Percentiles rank a stretch among this genome's conserved stretches.
phyloP scores from a whole-genome alignment of 495 filamentous ascomycete genomes.

The Aspergillus conjunctus region DNA sequence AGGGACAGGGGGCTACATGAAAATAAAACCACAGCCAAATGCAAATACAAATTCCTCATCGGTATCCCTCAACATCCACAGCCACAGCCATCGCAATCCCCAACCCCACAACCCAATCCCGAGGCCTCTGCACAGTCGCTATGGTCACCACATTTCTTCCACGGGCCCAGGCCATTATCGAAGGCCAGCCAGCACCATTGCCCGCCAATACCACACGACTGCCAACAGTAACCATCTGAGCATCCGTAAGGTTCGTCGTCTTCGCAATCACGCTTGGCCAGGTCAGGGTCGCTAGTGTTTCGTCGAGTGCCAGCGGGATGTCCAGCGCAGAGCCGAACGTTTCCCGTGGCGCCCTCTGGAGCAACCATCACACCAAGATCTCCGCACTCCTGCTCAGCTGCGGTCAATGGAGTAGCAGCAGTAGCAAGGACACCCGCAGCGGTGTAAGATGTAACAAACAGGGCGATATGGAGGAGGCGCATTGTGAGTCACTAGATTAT shows the following conservation, averaged over 20 bases:
- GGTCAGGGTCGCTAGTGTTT: not conserved
- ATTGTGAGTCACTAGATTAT: not conserved
- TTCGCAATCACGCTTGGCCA: not conserved
- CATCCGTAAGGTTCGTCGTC: not conserved
- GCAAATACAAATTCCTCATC: not conserved
- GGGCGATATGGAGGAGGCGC: not conserved
- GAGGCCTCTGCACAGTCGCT: not conserved
- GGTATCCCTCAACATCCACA: not conserved
- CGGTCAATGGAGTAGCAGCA: not conserved
- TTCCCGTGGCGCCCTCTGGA: not conserved
- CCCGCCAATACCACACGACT: not conserved
- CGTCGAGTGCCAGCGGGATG: not conserved
- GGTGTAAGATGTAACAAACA: not conserved
- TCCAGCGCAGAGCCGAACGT: not conserved
- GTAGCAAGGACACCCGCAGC: not conserved
- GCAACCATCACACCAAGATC: not conserved
- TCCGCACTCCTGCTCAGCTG: not conserved
- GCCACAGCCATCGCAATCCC: not conserved
- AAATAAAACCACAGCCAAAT: not conserved
- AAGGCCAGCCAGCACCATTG: not conserved
- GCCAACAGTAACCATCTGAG: not conserved
- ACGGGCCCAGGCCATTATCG: not conserved
- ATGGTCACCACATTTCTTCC: not conserved
- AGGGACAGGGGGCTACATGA: not conserved
- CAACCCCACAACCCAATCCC: not conserved